These are phyloP conservation scores for Cardamine occulta DNA, from an alignment of 345 rosid genomes.

Conservation along the genomic window DNA sequence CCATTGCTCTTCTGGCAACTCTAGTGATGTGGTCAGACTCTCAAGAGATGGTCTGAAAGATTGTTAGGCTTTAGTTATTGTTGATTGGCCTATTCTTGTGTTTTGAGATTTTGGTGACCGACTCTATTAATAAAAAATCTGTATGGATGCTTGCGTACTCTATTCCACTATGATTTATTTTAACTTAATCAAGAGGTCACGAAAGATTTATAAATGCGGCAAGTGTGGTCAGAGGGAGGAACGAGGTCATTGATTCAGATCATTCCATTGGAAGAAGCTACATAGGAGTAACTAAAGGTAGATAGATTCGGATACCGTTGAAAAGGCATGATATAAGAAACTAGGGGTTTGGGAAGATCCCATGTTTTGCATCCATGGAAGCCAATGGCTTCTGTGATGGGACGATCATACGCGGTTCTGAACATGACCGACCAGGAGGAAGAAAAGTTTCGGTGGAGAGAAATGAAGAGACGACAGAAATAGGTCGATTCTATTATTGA, in stretches of 20 bases:
- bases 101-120: not conserved
- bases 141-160: not conserved
- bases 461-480: not conserved
- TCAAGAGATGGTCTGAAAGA: conserved; percentile 40
- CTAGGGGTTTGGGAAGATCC: conserved; percentile 12
- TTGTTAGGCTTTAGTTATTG: conserved; percentile 22
- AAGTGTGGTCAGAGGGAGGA: not conserved
- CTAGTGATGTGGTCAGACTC: conserved; percentile 86
- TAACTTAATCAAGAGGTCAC: not conserved
- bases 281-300: not conserved
- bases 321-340: not conserved
- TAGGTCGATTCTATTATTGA: not conserved
- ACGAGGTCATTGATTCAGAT: not conserved
- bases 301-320: not conserved
- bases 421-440: conserved; percentile 19
- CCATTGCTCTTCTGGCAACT: conserved; percentile 76
- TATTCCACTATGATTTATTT: not conserved
- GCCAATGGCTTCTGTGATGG: conserved; percentile 9
- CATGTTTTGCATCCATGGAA: conserved; percentile 20
- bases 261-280: conserved; percentile 23
- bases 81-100: not conserved
- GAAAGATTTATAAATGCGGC: not conserved
- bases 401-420: too few relatives aligned
- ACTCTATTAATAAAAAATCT: too few relatives aligned
- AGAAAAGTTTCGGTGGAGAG: conserved; percentile 1